Evolutionary conservation across 139 green algal genomes (phyloP).

Genomic region (Ulvella scutata): DNA sequence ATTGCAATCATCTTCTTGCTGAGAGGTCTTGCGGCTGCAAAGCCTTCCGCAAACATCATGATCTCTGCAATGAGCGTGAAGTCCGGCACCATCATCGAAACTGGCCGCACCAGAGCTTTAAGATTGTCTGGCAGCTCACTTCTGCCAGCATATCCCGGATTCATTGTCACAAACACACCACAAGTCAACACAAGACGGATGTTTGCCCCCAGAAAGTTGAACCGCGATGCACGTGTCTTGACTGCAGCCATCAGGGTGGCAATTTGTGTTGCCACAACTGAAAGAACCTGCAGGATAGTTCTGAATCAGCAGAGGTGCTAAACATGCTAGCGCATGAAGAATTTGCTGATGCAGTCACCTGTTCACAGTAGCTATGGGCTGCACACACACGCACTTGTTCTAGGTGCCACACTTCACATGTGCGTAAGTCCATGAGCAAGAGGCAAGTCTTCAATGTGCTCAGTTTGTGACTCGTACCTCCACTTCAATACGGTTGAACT

Average conservation of each 20-base stretch:
- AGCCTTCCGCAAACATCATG: slow-evolving; percentile 77
- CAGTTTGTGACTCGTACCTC: slow-evolving; percentile 26
- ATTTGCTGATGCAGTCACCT: neutral
- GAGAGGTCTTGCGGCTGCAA: slow-evolving; percentile 51
- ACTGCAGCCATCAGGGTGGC: slow-evolving; percentile 62
- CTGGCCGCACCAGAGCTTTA: slow-evolving; percentile 61
- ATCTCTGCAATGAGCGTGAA: slow-evolving; percentile 81
- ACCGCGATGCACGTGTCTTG: slow-evolving; percentile 54
- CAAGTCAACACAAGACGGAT: slow-evolving; percentile 66
- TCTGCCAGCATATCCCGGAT: slow-evolving; percentile 58
- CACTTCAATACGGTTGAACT: slow-evolving; percentile 83
- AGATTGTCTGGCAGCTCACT: slow-evolving; percentile 52
- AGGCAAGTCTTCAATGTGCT: too few species aligned
- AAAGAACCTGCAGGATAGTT: slow-evolving; percentile 32
- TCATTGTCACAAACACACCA: slow-evolving; percentile 82
- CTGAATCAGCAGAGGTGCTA: neutral
- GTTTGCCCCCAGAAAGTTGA: slow-evolving; percentile 59
- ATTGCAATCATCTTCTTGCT: slow-evolving; percentile 82
- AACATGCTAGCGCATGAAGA: neutral
- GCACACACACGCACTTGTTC: neutral
- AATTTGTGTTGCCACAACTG: slow-evolving; percentile 70
- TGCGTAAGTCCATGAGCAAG: too few species aligned
- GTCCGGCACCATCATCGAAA: slow-evolving; percentile 83
- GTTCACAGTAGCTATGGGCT: neutral
- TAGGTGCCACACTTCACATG: too few species aligned